Base-by-base conservation (phyloP, 164 flowering plant genomes). In the Piper longum region DNA sequence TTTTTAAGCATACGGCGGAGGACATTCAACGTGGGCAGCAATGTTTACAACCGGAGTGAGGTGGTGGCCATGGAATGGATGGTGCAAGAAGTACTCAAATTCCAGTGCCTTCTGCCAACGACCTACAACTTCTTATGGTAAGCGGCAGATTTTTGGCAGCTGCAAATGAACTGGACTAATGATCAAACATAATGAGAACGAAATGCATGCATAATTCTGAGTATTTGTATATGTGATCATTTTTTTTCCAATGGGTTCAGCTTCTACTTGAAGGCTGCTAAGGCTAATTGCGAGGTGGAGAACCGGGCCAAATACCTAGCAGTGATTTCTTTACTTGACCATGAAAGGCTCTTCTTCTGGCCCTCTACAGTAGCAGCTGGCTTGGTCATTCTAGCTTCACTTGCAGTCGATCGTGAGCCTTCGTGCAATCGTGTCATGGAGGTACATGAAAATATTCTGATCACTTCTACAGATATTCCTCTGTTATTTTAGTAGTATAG, bases 31-130 rank as follows among this genome's bases (percentile, higher is more conserved):
- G 78, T 93, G 17, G 91, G 78, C 39, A 65, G 67, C 71, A 82
- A 74, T 64, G 64, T 54, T 40, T 87, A 82, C 62, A 74, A 78
- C 71, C 80, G 91, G 69, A 57, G 75, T 64, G 96, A 93, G 80
- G 96, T 90, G 56, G 91, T 93, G 62, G 99, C 92, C 54, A 93
- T 93, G 99, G 99, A 93, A 76, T 93, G 99, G 99, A 69, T 90
- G 69, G 87, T 93, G 64, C 93, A 78, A 73, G 88, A 88, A 70
- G 82, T 85, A 65, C 92, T 90, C 62, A 76, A 79, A 59, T 93
- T 88, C 81, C 77, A 81, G 60, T 90, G 97, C 16, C 45, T 57
- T 7, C 14, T 19, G 13, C 55, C 43, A 16, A 54, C 41, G 13
- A 41, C 52, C 13, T 63, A 17, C 54, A 43, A 26, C 56, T 62